These are phyloP conservation scores for Stemphylium lycopersici DNA, from an alignment of 2,329 filamentous ascomycete species.

Conservation along the genomic window DNA sequence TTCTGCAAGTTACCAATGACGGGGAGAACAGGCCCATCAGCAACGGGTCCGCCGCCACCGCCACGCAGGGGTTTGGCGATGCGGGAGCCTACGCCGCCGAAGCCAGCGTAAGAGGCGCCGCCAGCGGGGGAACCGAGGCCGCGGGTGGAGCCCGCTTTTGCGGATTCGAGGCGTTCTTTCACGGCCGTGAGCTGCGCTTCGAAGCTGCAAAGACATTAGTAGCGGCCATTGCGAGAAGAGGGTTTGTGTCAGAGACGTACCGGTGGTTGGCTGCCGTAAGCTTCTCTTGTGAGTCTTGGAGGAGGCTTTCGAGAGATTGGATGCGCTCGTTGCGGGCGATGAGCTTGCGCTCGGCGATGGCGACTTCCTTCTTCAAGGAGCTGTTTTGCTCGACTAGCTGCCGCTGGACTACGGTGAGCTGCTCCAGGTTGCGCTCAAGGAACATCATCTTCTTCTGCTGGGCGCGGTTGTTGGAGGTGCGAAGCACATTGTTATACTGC, in stretches of 20 bases:
- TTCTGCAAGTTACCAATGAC: slow-evolving; percentile 54
- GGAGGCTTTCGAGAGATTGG: slow-evolving; percentile 85
- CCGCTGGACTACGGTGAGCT: slow-evolving; percentile 94
- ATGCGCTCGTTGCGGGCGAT: slow-evolving; percentile 97
- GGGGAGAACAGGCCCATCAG: slow-evolving; percentile 48
- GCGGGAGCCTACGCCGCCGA: slow-evolving; percentile 60
- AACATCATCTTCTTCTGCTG: slow-evolving; percentile 99
- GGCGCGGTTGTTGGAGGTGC: slow-evolving; percentile 94
- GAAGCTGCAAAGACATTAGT: slow-evolving; percentile 68
- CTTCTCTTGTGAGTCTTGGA: slow-evolving; percentile 98
- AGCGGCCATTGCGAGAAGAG: not conserved
- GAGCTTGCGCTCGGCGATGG: slow-evolving; percentile 95
- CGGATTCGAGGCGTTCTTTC: slow-evolving; percentile 95
- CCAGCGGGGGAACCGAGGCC: slow-evolving; percentile 71
- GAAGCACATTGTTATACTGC: slow-evolving; percentile 98
- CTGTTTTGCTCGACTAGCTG: slow-evolving; percentile 98
- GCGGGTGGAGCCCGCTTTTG: slow-evolving; percentile 88
- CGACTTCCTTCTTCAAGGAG: slow-evolving; percentile 94
- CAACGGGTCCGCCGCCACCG: slow-evolving; percentile 52
- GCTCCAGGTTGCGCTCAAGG: slow-evolving; percentile 95
- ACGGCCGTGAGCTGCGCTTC: slow-evolving; percentile 95
- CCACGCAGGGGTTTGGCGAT: slow-evolving; percentile 68
- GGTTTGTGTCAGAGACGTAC: slow-evolving; percentile 61
- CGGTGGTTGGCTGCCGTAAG: slow-evolving; percentile 95
- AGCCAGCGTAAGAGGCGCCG: slow-evolving; percentile 67